Conservation (phyloP, 2,329 filamentous ascomycete genomes). For the Colletotrichum lindemuthianum region DNA sequence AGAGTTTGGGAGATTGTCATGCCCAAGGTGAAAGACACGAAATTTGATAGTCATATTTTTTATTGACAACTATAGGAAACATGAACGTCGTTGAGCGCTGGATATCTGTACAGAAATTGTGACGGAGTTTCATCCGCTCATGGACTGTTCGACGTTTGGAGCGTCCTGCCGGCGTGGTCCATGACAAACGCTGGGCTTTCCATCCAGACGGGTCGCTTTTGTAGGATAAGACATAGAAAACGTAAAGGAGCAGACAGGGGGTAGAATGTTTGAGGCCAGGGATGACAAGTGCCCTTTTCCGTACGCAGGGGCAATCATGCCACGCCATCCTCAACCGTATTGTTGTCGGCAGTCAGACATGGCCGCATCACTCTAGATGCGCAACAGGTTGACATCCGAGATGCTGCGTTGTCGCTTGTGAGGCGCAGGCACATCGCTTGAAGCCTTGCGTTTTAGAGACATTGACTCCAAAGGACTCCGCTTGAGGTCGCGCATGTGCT, state of each 20-base stretch:
- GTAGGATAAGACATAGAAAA: conserved; percentile 31
- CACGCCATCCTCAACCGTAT: conserved; percentile 60
- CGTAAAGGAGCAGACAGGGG: conserved; percentile 28
- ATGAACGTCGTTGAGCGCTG: conserved; percentile 1
- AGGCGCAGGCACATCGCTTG: conserved; percentile 50
- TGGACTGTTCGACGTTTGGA: no score
- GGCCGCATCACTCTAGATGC: conserved; percentile 47
- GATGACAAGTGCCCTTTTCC: conserved; percentile 44
- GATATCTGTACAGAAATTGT: not conserved
- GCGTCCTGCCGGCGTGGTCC: no score
- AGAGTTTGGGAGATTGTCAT: no score
- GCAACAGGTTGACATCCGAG: conserved; percentile 63
- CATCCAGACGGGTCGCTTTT: conserved; percentile 13
- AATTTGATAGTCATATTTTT: conserved; percentile 20
- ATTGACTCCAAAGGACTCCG: conserved; percentile 61
- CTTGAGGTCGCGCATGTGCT: conserved; percentile 52
- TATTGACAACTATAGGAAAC: conserved; percentile 27
- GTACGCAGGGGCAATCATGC: conserved; percentile 37
- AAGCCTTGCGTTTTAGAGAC: conserved; percentile 66
- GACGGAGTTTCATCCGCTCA: conserved; percentile 4
- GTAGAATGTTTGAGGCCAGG: conserved; percentile 50
- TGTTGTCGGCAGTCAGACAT: conserved; percentile 36
- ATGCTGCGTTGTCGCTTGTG: conserved; percentile 70
- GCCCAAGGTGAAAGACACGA: not conserved
- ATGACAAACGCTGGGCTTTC: not conserved